Evolutionary conservation across 805 yeast species (phyloP), one percentile per base, ranked within the genome.

Genomic region (Saccharomycopsis lassenensis): DNA sequence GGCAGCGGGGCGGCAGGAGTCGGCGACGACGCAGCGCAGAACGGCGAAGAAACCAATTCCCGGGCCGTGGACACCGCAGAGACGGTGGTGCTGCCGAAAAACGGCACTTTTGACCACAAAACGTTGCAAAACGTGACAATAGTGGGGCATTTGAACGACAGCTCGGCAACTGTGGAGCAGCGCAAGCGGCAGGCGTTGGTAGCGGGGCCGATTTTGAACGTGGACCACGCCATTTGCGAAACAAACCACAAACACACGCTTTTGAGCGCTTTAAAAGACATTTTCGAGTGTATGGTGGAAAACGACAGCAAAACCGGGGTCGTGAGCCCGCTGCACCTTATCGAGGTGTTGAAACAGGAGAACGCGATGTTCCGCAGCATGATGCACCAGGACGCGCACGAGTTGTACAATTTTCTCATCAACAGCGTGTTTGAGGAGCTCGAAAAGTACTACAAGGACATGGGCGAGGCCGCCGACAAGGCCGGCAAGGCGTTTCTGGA

Each of bases 321-420:
- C 2, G 87, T 85, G 0, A 81, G 94, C 1, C 95, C 97, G 0
- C 61, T 65, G 20, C 68, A 71, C 47, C 69, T 91, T 33, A 71
- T 91, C 29, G 78, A 74, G 31, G 77, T 78, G 36, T 62, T 89
- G 37, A 89, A 85, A 54, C 70, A 70, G 39, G 87, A 83, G 46
- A 91, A 89, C 53, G 82, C 77, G 48, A 61, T 89, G 49, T 91
- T 91, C 56, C 65, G 94, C 44, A 78, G 85, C 39, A 76, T 82
- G 29, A 87, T 86, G 95, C 98, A 91, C 55, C 98, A 91, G 54
- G 98, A 91, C 62, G 96, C 97, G 4, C 98, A 91, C 57, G 98
- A 91, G 58, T 91, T 91, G 56, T 67, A 87, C 52, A 89, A 87
- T 54, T 87, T 82, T 51, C 55, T 87, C 47, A 62, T 91, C 36